Evolutionary conservation across 495 filamentous ascomycete genomes (phyloP), one percentile per base, ranked within the genome.

Genomic region (Oleoguttula mirabilis): DNA sequence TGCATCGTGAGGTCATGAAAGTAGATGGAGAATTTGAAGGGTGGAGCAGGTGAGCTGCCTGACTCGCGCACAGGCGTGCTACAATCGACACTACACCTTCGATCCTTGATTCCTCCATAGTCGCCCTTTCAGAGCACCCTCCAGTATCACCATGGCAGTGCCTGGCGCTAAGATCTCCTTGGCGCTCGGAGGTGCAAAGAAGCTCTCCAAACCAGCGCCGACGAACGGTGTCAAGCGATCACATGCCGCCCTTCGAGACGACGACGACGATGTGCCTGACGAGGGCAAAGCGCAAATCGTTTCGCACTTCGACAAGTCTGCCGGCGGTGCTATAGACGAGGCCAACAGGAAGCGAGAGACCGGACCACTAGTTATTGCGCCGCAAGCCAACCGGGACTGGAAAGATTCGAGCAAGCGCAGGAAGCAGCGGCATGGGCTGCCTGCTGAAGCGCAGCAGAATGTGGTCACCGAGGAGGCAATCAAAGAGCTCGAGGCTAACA

Each of bases 361-460:
- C 35, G 56, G 60, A 37, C 69, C 71, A 10, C 61, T 83, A 19
- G 69, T 84, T 19, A 90, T 90, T 39, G 66, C 67, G 10, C 70
- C 70, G 10, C 67, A 77, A 43, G 70, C 69, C 57, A 82, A 80
- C 56, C 75, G 79, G 36, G 76, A 86, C 55, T 84, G 81, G 82
- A 74, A 76, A 52, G 77, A 77, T 43, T 71, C 77, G 45, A 60
- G 67, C 36, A 63, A 62, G 33, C 65, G 65, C 39, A 73, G 71
- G 39, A 66, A 66, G 36, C 52, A 46, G 37, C 28, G 23, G 2
- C 39, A 41, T 32, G 43, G 21, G 12, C 28, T 55, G n/a, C 52
- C 55, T 21, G 50, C 4, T 5, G 35, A 44, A 8, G 40, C 38
- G 21, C 31, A 45, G 37, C 17, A 61, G 64, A 46, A 66, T 66